These are phyloP conservation scores for Ciborinia camelliae DNA, from an alignment of 2,329 filamentous ascomycete genomes.

Conservation along the genomic window DNA sequence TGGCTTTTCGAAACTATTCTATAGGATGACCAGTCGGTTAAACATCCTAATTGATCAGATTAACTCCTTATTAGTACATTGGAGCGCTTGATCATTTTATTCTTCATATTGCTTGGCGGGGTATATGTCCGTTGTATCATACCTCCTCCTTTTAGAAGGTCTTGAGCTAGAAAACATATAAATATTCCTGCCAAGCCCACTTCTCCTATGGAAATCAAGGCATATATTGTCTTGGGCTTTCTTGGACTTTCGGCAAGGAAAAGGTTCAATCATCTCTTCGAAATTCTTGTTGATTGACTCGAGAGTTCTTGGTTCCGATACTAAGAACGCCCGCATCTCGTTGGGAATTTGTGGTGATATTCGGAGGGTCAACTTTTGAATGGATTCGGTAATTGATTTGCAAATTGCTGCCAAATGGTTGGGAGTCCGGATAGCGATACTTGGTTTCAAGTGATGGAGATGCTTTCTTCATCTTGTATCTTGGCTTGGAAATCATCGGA, in stretches of 20 bases:
- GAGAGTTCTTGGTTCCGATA: not conserved
- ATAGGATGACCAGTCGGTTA: no score
- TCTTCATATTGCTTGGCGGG: no score
- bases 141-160: constrained; percentile 7
- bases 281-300: not conserved
- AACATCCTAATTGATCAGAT: no score
- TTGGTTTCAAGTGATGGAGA: not conserved
- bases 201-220: not conserved
- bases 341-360: not conserved
- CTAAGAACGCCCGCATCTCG: not conserved
- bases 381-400: not conserved
- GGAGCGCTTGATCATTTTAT: no score
- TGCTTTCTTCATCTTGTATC: not conserved
- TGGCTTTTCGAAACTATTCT: no score
- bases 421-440: not conserved
- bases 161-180: not conserved
- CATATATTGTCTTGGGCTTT: constrained; percentile 6
- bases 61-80: no score
- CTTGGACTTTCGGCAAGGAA: not conserved
- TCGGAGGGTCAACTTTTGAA: not conserved
- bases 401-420: not conserved
- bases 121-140: no score
- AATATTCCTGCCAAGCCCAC: constrained; percentile 1
- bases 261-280: not conserved
- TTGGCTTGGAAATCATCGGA: not conserved